Percentiles rank a stretch among this genome's conserved stretches.
phyloP scores from a whole-genome alignment of 768 basidiomycete genomes.

The Mycena metata region DNA sequence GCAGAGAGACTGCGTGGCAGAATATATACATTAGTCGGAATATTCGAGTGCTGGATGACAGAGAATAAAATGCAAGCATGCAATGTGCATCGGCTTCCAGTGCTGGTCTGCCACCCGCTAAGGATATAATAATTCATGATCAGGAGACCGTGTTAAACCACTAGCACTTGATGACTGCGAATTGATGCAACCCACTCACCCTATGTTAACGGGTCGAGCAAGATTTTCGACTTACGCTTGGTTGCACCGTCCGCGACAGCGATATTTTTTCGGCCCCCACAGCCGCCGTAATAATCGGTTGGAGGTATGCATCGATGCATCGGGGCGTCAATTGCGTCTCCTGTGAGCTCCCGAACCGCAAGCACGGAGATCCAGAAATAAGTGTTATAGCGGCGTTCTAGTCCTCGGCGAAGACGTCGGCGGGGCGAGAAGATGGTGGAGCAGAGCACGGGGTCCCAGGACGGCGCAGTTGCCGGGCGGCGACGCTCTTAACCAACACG shows the following conservation, averaged over 20 bases:
- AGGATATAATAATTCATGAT: no score
- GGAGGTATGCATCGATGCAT: constrained; percentile 67
- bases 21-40: background rate
- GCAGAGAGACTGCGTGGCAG: constrained; percentile 15
- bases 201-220: constrained; percentile 66
- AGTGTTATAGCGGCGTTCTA: constrained; percentile 6
- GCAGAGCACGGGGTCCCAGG: constrained; percentile 21
- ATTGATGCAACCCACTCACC: constrained; percentile 47
- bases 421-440: constrained; percentile 2
- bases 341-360: constrained; percentile 65
- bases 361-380: constrained; percentile 48
- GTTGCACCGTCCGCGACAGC: constrained; percentile 44
- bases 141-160: no score
- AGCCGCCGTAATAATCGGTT: constrained; percentile 64
- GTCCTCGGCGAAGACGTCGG: constrained; percentile 24
- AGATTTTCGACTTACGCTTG: constrained; percentile 59
- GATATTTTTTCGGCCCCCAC: constrained; percentile 23
- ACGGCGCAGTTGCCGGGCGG: constrained; percentile 52
- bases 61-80: no score
- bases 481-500: constrained; percentile 61
- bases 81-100: no score
- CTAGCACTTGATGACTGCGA: background rate
- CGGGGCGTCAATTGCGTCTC: constrained; percentile 59
- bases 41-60: no score
- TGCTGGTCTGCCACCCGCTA: no score